These are phyloP conservation scores for Singerocomus inundabilis DNA, from an alignment of 1,284 basidiomycete species.

Conservation along the genomic window DNA sequence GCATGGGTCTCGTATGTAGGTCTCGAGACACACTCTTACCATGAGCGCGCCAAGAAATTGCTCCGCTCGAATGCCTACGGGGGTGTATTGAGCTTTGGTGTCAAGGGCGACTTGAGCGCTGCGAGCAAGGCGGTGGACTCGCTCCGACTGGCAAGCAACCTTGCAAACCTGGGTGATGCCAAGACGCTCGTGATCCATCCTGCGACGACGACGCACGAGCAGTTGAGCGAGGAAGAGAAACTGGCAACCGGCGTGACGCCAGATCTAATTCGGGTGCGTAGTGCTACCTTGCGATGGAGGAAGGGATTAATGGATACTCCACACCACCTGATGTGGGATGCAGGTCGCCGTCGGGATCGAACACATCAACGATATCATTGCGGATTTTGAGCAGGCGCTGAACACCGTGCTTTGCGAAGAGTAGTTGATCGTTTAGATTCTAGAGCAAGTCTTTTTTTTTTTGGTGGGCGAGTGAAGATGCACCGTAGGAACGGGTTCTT, in stretches of 20 bases:
- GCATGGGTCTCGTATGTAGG: conserved; percentile 86
- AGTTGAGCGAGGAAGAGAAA: conserved; percentile 72
- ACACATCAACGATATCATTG: conserved; percentile 81
- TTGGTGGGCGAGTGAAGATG: too few species aligned
- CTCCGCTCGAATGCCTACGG: conserved; percentile 63
- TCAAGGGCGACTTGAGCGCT: conserved; percentile 61
- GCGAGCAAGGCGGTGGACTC: conserved; percentile 74
- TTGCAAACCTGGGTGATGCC: conserved; percentile 79
- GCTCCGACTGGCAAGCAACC: conserved; percentile 73
- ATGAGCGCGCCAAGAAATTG: conserved; percentile 59
- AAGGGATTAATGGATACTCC: too few species aligned
- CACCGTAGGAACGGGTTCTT: too few species aligned
- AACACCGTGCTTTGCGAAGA: conserved; percentile 15
- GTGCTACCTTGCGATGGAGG: too few species aligned
- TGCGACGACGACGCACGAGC: conserved; percentile 81
- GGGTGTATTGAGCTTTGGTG: conserved; percentile 80
- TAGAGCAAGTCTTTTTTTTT: too few species aligned
- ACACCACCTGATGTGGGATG: background rate
- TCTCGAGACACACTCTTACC: conserved; percentile 61
- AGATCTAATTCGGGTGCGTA: conserved; percentile 74
- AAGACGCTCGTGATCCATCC: conserved; percentile 87
- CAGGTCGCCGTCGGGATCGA: conserved; percentile 77
- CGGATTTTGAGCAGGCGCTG: conserved; percentile 65
- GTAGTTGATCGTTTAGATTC: background rate
- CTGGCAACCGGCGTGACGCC: conserved; percentile 71